Conservation (phyloP, 164 flowering plant species). For the Macadamia tetraphylla region DNA sequence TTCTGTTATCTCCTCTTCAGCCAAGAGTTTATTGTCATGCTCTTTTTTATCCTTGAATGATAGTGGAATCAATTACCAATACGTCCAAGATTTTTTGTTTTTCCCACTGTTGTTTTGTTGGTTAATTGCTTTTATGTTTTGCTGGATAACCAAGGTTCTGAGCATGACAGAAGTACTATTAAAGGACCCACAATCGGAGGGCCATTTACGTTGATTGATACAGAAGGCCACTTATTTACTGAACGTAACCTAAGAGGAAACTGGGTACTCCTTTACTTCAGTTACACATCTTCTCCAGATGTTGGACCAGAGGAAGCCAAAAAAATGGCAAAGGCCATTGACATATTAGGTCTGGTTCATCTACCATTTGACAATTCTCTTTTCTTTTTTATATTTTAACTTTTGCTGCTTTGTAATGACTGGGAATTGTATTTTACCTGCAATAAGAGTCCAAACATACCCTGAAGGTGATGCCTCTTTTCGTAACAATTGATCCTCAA, state of each 20-base stretch:
- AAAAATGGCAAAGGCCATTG: conserved; percentile 60
- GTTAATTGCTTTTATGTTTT: conserved; percentile 2
- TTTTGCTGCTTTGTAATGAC: not conserved
- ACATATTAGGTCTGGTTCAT: conserved; percentile 48
- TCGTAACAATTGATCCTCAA: conserved; percentile 80
- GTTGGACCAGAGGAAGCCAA: conserved; percentile 73
- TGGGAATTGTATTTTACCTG: conserved; percentile 20
- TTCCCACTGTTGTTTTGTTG: not conserved
- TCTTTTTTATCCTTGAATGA: not conserved
- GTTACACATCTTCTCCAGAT: conserved; percentile 93
- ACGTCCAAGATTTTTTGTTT: not conserved
- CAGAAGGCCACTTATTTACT: conserved; percentile 45
- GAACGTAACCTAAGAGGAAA: conserved; percentile 56
- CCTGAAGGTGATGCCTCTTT: conserved; percentile 53
- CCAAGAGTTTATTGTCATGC: not conserved
- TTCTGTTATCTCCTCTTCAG: not conserved
- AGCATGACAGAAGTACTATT: conserved; percentile 11
- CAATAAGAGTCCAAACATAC: conserved; percentile 52
- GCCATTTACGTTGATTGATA: conserved; percentile 60
- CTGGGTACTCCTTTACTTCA: conserved; percentile 89
- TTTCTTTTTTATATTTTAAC: not conserved
- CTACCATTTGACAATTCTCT: not conserved
- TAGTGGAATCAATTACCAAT: not conserved
- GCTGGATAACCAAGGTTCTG: conserved; percentile 30
- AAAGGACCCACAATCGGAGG: conserved; percentile 78